phyloP scores from a whole-genome alignment of 164 flowering plant genomes.

The Echeveria elegans region DNA sequence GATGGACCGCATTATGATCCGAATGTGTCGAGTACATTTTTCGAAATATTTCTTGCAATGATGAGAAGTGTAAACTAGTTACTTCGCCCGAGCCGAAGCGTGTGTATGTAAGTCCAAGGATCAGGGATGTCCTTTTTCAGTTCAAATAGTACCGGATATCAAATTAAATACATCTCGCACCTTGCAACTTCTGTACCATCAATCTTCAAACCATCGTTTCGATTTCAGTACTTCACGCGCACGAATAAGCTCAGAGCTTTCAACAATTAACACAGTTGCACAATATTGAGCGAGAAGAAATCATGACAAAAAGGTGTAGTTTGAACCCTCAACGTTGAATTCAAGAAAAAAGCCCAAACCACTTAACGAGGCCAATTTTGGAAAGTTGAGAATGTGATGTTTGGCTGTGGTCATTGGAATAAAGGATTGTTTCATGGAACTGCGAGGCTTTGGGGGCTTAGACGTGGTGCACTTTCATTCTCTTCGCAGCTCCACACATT shows the following conservation, averaged over 20 bases:
- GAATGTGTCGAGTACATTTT: conserved; percentile 40
- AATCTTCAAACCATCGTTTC: too few relatives aligned
- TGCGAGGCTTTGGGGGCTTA: conserved; percentile 80
- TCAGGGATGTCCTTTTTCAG: conserved; percentile 67
- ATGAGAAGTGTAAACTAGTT: conserved; percentile 60
- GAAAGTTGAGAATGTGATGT: conserved; percentile 73
- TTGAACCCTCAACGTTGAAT: too few relatives aligned
- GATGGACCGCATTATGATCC: conserved; percentile 74
- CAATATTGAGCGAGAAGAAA: too few relatives aligned
- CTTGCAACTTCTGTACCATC: too few relatives aligned
- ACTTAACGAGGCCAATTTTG: too few relatives aligned
- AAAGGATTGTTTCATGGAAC: conserved; percentile 93
- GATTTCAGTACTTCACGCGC: too few relatives aligned
- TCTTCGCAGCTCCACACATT: conserved; percentile 67
- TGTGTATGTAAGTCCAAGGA: conserved; percentile 43
- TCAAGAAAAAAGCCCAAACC: too few relatives aligned
- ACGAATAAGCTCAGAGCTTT: too few relatives aligned
- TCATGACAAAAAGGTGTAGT: too few relatives aligned
- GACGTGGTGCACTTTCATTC: conserved; percentile 86
- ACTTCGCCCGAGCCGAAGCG: conserved; percentile 67
- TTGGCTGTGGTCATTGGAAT: conserved; percentile 98
- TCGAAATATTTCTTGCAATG: conserved; percentile 47
- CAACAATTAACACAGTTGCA: too few relatives aligned
- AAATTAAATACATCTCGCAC: too few relatives aligned
- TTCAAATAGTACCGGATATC: conserved; percentile 95